Evolutionary conservation across 2,329 filamentous ascomycete species (phyloP).

Genomic region (Neofusicoccum laricinum): DNA sequence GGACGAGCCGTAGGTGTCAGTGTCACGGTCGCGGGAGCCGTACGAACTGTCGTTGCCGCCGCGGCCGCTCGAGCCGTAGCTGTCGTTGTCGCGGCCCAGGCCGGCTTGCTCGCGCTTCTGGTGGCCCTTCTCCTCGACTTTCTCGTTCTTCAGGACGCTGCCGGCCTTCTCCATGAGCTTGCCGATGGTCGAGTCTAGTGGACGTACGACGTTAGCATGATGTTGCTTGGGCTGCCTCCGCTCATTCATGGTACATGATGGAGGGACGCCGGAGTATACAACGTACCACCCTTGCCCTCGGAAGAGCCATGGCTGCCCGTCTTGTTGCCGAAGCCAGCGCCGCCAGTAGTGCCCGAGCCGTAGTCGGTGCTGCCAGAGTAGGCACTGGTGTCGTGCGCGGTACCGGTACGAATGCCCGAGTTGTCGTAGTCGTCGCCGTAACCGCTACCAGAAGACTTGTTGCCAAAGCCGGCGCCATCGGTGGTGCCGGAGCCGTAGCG

Average conservation of each 20-base stretch:
- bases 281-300: not conserved
- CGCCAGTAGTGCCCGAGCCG: conserved; percentile 31
- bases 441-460: conserved; percentile 24
- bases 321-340: conserved; percentile 40
- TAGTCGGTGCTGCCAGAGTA: conserved; percentile 29
- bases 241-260: not conserved
- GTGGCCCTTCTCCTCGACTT: conserved; percentile 49
- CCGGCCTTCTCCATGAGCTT: conserved; percentile 61
- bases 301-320: conserved; percentile 17
- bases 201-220: conserved; percentile 18
- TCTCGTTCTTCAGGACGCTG: conserved; percentile 47
- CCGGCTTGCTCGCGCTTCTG: conserved; percentile 45
- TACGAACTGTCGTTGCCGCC: not conserved
- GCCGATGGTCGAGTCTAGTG: conserved; percentile 49
- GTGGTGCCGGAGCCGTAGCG: conserved; percentile 29
- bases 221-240: not conserved
- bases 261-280: not conserved
- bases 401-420: conserved; percentile 25
- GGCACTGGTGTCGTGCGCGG: conserved; percentile 24
- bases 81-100: not conserved
- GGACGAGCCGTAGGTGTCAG: not conserved
- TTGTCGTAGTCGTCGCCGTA: conserved; percentile 18
- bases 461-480: conserved; percentile 37
- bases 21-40: not conserved
- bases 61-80: not conserved